phyloP scores from a whole-genome alignment of 179 eudicot genomes.

The Beta macrorhiza region DNA sequence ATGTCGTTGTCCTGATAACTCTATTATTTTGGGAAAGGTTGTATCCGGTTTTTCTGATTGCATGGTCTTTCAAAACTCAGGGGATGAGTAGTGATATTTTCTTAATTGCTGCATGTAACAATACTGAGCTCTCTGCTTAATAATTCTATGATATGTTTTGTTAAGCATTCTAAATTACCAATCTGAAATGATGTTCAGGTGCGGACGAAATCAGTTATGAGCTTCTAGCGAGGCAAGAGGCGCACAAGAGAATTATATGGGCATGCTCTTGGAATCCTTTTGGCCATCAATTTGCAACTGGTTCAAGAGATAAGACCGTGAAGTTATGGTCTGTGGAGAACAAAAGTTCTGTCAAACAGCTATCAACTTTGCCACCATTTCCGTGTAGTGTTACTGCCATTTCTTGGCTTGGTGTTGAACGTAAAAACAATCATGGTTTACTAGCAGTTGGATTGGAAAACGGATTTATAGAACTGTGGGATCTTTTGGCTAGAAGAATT shows the following conservation, averaged over 20 bases:
- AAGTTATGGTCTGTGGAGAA: constrained; percentile 73
- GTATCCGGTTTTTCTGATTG: background rate
- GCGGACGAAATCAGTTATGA: constrained; percentile 46
- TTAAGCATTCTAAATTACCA: background rate
- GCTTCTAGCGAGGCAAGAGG: constrained; percentile 74
- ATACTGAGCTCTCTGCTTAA: constrained; percentile 1
- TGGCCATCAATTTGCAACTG: constrained; percentile 77
- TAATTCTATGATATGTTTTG: background rate
- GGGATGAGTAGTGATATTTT: background rate
- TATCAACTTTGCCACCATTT: constrained; percentile 63
- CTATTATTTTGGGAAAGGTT: background rate
- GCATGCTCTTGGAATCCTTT: constrained; percentile 91
- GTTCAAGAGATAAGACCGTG: constrained; percentile 89
- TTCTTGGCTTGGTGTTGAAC: constrained; percentile 74
- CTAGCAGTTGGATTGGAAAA: constrained; percentile 87
- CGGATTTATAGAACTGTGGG: constrained; percentile 80
- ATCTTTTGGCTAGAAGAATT: constrained; percentile 32
- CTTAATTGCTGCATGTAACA: background rate
- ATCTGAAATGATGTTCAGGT: constrained; percentile 28
- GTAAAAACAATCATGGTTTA: constrained; percentile 47
- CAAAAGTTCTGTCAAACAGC: constrained; percentile 46
- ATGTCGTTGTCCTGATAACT: background rate
- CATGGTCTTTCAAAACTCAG: background rate
- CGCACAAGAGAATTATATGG: constrained; percentile 96
- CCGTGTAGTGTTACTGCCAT: constrained; percentile 71